Evolutionary conservation across 2,329 filamentous ascomycete species (phyloP).

Genomic region (Didymella segeticola): DNA sequence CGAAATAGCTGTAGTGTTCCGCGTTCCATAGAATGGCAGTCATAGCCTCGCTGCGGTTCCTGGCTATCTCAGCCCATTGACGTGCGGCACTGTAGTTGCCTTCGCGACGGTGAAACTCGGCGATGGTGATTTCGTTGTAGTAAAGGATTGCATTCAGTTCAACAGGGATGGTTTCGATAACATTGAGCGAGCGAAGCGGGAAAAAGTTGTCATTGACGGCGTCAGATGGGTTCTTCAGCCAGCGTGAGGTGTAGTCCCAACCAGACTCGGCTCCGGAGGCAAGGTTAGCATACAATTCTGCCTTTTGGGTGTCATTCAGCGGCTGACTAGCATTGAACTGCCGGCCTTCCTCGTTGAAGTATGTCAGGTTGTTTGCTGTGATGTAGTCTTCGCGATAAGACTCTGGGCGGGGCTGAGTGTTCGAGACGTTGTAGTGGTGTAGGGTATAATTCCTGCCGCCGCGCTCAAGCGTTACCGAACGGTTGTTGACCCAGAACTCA

Average conservation of each 20-base stretch:
- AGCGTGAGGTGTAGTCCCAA: slow-evolving; percentile 69
- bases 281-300: slow-evolving; percentile 65
- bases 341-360: slow-evolving; percentile 64
- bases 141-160: slow-evolving; percentile 74
- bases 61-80: slow-evolving; percentile 59
- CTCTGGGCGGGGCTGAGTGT: slow-evolving; percentile 71
- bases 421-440: slow-evolving; percentile 67
- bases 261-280: slow-evolving; percentile 71
- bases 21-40: slow-evolving; percentile 69
- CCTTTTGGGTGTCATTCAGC: slow-evolving; percentile 62
- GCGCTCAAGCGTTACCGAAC: slow-evolving; percentile 61
- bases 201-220: slow-evolving; percentile 68
- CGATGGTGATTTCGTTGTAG: slow-evolving; percentile 67
- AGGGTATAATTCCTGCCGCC: slow-evolving; percentile 60
- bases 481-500: slow-evolving; percentile 67
- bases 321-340: slow-evolving; percentile 61
- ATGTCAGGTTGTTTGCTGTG: slow-evolving; percentile 70
- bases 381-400: slow-evolving; percentile 71
- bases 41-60: slow-evolving; percentile 66
- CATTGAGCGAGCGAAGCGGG: slow-evolving; percentile 69
- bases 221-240: slow-evolving; percentile 64
- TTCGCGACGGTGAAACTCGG: slow-evolving; percentile 59
- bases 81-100: slow-evolving; percentile 60
- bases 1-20: slow-evolving; percentile 69
- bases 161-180: slow-evolving; percentile 64